phyloP scores from a whole-genome alignment of 306 rosid species.

The Cicer cuneatum region DNA sequence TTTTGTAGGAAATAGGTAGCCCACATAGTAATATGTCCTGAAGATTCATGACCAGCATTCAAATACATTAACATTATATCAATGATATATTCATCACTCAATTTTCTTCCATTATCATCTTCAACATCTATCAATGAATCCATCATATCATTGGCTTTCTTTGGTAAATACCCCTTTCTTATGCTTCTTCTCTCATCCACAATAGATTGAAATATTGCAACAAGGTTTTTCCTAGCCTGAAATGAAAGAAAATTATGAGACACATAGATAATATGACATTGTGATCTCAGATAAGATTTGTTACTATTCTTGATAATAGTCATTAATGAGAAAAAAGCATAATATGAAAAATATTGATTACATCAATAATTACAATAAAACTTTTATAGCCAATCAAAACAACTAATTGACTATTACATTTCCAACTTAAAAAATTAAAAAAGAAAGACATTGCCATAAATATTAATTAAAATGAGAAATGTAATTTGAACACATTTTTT shows the following conservation, averaged over 20 bases:
- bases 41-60: conserved; percentile 97
- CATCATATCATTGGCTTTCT: conserved; percentile 76
- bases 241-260: not conserved
- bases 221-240: conserved; percentile 80
- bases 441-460: too few relatives aligned
- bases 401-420: too few relatives aligned
- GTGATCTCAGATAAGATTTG: too few relatives aligned
- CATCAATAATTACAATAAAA: too few relatives aligned
- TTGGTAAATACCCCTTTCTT: conserved; percentile 26
- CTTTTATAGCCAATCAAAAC: too few relatives aligned
- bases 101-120: conserved; percentile 76
- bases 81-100: conserved; percentile 70
- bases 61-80: conserved; percentile 86
- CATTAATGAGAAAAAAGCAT: too few relatives aligned
- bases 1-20: conserved; percentile 58
- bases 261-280: not conserved
- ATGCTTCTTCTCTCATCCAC: conserved; percentile 63
- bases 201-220: conserved; percentile 64
- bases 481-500: too few relatives aligned
- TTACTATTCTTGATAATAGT: too few relatives aligned
- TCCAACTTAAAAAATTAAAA: too few relatives aligned
- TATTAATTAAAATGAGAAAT: too few relatives aligned
- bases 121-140: conserved; percentile 77
- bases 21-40: conserved; percentile 95
- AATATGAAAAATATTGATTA: too few relatives aligned